Evolutionary conservation across 176 grass and related monocot genomes (phyloP).

Genomic region (Avena insularis): DNA sequence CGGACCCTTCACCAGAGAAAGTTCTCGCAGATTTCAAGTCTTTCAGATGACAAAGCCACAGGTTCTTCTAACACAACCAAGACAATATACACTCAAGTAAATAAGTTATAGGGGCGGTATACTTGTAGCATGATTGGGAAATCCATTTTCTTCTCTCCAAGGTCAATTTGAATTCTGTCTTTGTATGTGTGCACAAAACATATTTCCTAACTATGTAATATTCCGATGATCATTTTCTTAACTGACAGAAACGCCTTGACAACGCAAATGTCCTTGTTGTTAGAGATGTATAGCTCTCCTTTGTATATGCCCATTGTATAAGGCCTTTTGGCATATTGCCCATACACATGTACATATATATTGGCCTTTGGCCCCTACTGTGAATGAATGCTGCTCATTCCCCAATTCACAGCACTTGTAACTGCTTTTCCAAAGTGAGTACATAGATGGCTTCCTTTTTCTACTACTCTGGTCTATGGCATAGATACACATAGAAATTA

Average conservation of each 20-base stretch:
- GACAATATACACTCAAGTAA: constrained; percentile 8
- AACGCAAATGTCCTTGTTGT: neutral
- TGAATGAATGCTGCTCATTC: too few relatives aligned
- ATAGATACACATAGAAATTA: neutral
- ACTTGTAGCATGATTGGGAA: constrained; percentile 20
- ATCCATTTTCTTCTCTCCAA: neutral
- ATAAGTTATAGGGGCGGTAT: constrained; percentile 17
- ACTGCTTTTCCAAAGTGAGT: neutral
- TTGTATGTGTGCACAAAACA: neutral
- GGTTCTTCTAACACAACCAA: neutral
- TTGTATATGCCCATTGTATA: too few relatives aligned
- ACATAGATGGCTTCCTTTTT: neutral
- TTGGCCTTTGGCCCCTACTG: too few relatives aligned
- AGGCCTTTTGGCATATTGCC: too few relatives aligned
- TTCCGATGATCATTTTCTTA: neutral
- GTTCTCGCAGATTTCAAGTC: neutral
- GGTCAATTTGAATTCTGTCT: constrained; percentile 14
- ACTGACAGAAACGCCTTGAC: neutral
- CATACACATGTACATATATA: too few relatives aligned
- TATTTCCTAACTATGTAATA: neutral
- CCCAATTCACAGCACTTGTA: neutral
- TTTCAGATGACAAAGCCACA: constrained; percentile 23
- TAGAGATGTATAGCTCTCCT: too few relatives aligned
- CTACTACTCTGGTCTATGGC: neutral
- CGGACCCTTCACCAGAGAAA: constrained; percentile 18